These are phyloP conservation scores for Podaxis pistillaris DNA, from an alignment of 768 basidiomycete species.

Conservation along the genomic window DNA sequence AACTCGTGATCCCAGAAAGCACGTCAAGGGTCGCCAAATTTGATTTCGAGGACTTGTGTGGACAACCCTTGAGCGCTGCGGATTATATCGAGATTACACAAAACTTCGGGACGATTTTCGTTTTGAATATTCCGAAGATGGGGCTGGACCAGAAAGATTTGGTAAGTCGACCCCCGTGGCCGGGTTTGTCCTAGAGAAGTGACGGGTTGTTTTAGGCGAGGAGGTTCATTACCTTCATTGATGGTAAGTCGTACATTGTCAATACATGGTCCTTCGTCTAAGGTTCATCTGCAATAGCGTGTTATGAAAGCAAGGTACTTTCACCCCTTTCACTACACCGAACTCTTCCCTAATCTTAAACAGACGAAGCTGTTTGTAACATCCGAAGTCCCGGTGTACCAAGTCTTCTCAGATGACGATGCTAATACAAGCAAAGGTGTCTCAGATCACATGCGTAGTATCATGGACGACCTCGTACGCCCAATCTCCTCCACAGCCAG, in stretches of 20 bases:
- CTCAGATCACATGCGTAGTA: conserved; percentile 85
- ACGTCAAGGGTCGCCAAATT: conserved; percentile 82
- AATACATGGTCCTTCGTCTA: not conserved
- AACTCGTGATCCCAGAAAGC: conserved; percentile 74
- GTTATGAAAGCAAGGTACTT: conserved; percentile 83
- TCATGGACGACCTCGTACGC: conserved; percentile 93
- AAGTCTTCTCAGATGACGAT: conserved; percentile 82
- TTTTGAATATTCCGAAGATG: conserved; percentile 87
- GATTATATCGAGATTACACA: conserved; percentile 95
- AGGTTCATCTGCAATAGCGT: conserved; percentile 49
- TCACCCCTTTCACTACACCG: not conserved
- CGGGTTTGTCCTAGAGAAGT: not conserved
- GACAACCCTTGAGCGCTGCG: conserved; percentile 85
- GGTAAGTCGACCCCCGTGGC: conserved; percentile 36
- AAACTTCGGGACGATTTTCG: conserved; percentile 83
- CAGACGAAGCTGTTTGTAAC: conserved; percentile 90
- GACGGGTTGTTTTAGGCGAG: conserved; percentile 58
- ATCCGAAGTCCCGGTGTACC: conserved; percentile 88
- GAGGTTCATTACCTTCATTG: conserved; percentile 96
- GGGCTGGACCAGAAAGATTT: conserved; percentile 83
- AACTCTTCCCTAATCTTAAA: not conserved
- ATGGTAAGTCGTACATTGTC: conserved; percentile 50
- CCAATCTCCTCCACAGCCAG: not conserved
- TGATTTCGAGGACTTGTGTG: conserved; percentile 83
- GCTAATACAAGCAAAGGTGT: conserved; percentile 36